phyloP scores from a whole-genome alignment of 768 basidiomycete genomes.

The Tricholoma terreum region DNA sequence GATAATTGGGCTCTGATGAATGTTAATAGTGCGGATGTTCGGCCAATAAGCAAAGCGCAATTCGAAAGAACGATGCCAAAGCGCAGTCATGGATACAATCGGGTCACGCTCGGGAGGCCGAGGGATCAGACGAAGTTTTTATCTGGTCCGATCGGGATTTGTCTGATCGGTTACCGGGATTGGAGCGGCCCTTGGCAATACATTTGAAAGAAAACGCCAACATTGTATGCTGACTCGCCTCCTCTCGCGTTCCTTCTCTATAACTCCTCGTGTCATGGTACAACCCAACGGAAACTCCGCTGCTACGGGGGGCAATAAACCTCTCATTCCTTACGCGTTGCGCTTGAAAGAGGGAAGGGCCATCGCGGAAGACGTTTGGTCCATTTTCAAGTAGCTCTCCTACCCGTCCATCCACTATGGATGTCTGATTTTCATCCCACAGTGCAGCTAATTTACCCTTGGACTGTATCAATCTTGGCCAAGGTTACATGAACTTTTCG shows the following conservation, averaged over 20 bases:
- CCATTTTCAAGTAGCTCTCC: constrained; percentile 73
- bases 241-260: constrained; percentile 11
- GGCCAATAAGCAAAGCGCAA: too few relatives aligned
- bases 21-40: too few relatives aligned
- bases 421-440: constrained; percentile 5
- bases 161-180: too few relatives aligned
- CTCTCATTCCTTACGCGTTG: constrained; percentile 64
- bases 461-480: constrained; percentile 95
- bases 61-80: too few relatives aligned
- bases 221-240: not conserved
- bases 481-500: constrained; percentile 91
- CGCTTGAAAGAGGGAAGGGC: constrained; percentile 75
- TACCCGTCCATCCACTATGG: constrained; percentile 3
- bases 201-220: too few relatives aligned
- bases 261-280: constrained; percentile 14
- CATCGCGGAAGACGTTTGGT: constrained; percentile 84
- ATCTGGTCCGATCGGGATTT: too few relatives aligned
- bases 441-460: constrained; percentile 85
- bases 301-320: constrained; percentile 36
- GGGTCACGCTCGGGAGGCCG: too few relatives aligned
- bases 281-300: constrained; percentile 1
- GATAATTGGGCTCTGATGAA: too few relatives aligned
- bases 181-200: too few relatives aligned
- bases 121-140: too few relatives aligned
- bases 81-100: too few relatives aligned